phyloP scores from a whole-genome alignment of 2,329 filamentous ascomycete species.

The Xylariaceae sp. region DNA sequence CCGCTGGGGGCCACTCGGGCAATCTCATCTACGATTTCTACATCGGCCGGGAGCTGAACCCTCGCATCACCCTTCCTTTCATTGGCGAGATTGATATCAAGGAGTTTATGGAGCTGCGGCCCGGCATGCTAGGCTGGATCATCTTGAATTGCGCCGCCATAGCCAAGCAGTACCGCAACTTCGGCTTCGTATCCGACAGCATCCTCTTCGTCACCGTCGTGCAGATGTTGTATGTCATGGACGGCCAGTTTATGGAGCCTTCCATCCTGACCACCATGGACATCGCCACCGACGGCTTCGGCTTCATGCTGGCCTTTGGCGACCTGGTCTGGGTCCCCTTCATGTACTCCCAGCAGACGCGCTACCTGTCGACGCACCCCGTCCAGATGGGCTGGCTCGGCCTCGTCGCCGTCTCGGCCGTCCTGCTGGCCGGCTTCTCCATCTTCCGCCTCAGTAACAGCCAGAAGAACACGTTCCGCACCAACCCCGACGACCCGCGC shows the following conservation, averaged over 20 bases:
- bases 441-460: constrained; percentile 90
- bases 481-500: constrained; percentile 73
- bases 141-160: constrained; percentile 78
- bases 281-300: constrained; percentile 86
- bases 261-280: constrained; percentile 92
- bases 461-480: constrained; percentile 92
- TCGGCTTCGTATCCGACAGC: constrained; percentile 78
- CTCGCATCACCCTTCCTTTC: constrained; percentile 69
- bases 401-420: constrained; percentile 54
- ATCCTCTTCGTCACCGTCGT: constrained; percentile 74
- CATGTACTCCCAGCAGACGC: constrained; percentile 74
- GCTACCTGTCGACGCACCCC: constrained; percentile 79
- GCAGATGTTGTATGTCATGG: constrained; percentile 77
- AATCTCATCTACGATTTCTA: constrained; percentile 94
- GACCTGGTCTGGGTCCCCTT: constrained; percentile 92
- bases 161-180: constrained; percentile 80
- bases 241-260: constrained; percentile 79
- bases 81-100: constrained; percentile 88
- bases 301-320: constrained; percentile 89
- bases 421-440: constrained; percentile 68
- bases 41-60: constrained; percentile 92
- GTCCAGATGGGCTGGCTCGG: constrained; percentile 64
- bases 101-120: constrained; percentile 78
- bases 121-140: constrained; percentile 84
- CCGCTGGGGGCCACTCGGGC: constrained; percentile 71